Evolutionary conservation across 2,329 filamentous ascomycete genomes (phyloP).

Genomic region (Ascosphaera aggregata): DNA sequence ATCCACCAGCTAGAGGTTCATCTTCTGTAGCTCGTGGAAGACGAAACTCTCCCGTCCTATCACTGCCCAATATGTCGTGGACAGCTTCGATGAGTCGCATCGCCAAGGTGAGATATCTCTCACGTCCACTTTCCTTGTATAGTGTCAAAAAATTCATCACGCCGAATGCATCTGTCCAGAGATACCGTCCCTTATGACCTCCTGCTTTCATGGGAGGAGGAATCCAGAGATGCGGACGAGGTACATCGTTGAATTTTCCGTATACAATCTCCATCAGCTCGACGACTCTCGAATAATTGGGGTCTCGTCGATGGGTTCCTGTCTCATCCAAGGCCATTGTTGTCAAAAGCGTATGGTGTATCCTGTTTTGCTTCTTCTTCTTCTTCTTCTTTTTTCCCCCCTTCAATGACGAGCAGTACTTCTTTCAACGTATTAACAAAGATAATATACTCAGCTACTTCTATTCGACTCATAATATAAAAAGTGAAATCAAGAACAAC

Average conservation of each 20-base stretch:
- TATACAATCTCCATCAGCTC: conserved; percentile 19
- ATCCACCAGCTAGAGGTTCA: conserved; percentile 28
- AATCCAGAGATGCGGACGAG: conserved; percentile 18
- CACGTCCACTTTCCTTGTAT: conserved; percentile 16
- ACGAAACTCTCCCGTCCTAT: conserved; percentile 23
- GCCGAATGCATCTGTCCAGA: conserved; percentile 39
- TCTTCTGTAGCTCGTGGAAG: conserved; percentile 29
- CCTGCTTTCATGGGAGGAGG: conserved; percentile 26
- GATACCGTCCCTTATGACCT: conserved; percentile 33
- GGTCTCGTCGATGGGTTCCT: not conserved
- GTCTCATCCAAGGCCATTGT: too few species aligned
- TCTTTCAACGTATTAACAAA: too few species aligned
- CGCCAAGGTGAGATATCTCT: conserved; percentile 27
- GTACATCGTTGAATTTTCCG: conserved; percentile 13
- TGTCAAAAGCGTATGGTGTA: too few species aligned
- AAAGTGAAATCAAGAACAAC: too few species aligned
- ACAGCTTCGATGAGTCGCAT: conserved; percentile 26
- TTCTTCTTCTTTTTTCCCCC: too few species aligned
- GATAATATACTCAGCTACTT: too few species aligned
- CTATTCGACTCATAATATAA: too few species aligned
- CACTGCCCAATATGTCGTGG: conserved; percentile 29
- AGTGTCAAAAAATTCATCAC: conserved; percentile 36
- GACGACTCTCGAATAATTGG: conserved; percentile 8
- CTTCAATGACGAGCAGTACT: too few species aligned
- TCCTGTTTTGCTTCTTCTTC: too few species aligned